Evolutionary conservation across 306 rosid genomes (phyloP).

Genomic region (Quercus ilex): DNA sequence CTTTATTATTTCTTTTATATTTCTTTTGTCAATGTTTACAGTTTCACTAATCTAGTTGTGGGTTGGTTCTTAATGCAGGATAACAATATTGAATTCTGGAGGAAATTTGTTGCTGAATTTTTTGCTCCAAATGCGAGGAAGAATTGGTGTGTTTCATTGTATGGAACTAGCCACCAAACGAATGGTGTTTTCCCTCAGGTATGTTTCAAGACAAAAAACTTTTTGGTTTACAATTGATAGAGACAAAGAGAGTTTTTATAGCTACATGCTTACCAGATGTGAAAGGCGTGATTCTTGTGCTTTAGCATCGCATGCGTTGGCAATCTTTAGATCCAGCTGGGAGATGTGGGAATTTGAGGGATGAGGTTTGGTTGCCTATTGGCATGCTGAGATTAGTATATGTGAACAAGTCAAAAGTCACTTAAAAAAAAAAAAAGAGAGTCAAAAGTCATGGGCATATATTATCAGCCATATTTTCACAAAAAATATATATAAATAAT

Average conservation of each 20-base stretch:
- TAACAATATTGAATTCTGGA: conserved; percentile 86
- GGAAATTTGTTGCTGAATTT: conserved; percentile 83
- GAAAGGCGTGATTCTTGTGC: neutral
- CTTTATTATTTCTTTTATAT: neutral
- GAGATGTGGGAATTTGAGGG: neutral
- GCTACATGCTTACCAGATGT: neutral
- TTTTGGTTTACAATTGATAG: neutral
- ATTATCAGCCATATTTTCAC: neutral
- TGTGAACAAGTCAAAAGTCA: neutral
- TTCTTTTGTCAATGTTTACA: neutral
- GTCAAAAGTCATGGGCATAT: neutral
- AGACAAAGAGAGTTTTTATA: too few relatives aligned
- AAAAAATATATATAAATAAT: neutral
- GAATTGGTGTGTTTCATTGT: conserved; percentile 96
- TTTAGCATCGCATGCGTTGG: neutral
- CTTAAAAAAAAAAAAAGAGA: too few relatives aligned
- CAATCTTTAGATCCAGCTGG: neutral
- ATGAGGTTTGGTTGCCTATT: neutral
- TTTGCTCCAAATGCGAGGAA: conserved; percentile 89
- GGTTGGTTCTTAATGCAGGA: conserved; percentile 45
- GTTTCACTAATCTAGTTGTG: neutral
- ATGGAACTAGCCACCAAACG: conserved; percentile 87
- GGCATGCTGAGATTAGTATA: neutral
- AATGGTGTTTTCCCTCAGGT: conserved; percentile 96
- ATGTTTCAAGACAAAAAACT: conserved; percentile 4